Evolutionary conservation across 164 flowering plant species (phyloP), one percentile per base, ranked within the genome.

Genomic region (Stephania yunnanensis): DNA sequence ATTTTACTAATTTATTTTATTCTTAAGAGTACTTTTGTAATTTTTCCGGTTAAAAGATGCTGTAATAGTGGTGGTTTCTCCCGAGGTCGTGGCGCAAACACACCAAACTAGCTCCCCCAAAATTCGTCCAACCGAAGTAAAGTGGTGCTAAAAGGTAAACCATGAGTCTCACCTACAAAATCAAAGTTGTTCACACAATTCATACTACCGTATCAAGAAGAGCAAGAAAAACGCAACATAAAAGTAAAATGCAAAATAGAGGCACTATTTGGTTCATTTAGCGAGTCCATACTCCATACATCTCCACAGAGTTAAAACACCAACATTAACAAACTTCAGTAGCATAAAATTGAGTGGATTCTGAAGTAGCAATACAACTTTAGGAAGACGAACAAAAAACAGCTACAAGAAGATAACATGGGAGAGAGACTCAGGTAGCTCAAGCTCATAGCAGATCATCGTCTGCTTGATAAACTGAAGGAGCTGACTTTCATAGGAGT

Each of bases 401-500:
- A 58, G 64, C 64, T 10, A n/a, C n/a, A 19, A n/a, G 19, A 19
- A 58, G 5, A n/a, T 3, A 58, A 61, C n/a, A 61, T 12, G 4
- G 19, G 19, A 53, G 61, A 53, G 66, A 19, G 3, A 61, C 20
- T 61, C 29, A 36, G 4, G 66, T 15, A 66, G 36, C 69, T 66
- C 13, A 66, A 30, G 69, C 69, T 66, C 36, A 29, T 69, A 7
- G 22, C 74, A 10, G 69, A 72, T 83, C 81, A 87, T 67, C 86
- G 82, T 78, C 82, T 86, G 82, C 85, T 87, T 42, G 97, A 87
- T 74, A 93, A 87, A 90, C 98, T 93, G 86, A 95, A 89, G 76
- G 99, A 93, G 79, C 97, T 88, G 69, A 95, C 92, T 86, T 91
- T 95, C 92, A 91, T 83, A 1, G 93, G 94, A 46, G 99, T 95